Conservation (phyloP, 2,329 filamentous ascomycete genomes). For the Pseudogymnoascus sp. region DNA sequence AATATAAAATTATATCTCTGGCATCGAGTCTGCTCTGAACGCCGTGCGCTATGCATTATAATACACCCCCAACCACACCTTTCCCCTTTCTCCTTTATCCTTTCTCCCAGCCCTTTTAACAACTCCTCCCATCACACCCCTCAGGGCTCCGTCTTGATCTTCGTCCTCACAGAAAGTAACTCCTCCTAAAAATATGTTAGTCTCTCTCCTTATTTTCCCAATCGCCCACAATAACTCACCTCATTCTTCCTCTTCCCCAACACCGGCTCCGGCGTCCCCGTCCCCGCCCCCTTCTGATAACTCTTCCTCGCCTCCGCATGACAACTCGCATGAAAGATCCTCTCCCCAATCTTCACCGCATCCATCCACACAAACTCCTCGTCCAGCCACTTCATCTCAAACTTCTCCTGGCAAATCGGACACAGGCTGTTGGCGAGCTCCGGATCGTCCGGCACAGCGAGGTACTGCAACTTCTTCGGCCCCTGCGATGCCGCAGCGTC, state of each 20-base stretch:
- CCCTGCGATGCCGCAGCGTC: conserved; percentile 33
- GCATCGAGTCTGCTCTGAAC: not conserved
- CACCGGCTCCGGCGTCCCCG: conserved; percentile 55
- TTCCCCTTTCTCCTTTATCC: not conserved
- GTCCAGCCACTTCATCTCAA: conserved; percentile 86
- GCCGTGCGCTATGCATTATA: not conserved
- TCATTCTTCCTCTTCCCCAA: conserved; percentile 72
- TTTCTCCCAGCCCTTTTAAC: not conserved
- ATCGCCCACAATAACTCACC: conserved; percentile 33
- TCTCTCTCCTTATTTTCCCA: no score
- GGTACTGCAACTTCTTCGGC: conserved; percentile 54
- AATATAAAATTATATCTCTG: not conserved
- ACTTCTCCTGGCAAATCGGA: conserved; percentile 91
- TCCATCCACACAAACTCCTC: conserved; percentile 98
- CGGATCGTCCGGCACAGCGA: conserved; percentile 75
- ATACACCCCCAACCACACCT: not conserved
- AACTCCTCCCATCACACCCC: not conserved
- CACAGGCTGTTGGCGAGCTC: conserved; percentile 70
- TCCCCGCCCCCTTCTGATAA: conserved; percentile 44
- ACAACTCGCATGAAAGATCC: conserved; percentile 86
- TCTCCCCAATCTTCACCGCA: conserved; percentile 66
- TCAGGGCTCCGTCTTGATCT: conserved; percentile 26
- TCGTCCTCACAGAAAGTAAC: conserved; percentile 23
- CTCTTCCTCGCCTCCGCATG: conserved; percentile 68
- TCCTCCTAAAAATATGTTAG: conserved; percentile 23